phyloP scores from a whole-genome alignment of 495 filamentous ascomycete species.

The Trichoderma virens region DNA sequence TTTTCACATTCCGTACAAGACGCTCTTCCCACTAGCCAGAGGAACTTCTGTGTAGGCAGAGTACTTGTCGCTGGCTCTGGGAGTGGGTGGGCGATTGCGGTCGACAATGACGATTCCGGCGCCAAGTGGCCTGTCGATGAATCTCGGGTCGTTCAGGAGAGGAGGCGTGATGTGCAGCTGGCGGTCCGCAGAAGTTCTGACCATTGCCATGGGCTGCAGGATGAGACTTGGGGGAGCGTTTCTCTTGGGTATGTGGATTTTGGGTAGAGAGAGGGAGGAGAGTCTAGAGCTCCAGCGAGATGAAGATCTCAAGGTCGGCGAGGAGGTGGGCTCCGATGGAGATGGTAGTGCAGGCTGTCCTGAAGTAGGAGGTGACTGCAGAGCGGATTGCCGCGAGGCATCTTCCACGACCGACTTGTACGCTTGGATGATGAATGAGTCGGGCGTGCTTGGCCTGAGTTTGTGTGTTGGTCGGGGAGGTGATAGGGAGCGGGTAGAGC shows the following conservation, averaged over 20 bases:
- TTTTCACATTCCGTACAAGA: constrained; percentile 10
- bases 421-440: background rate
- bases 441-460: background rate
- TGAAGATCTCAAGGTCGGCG: background rate
- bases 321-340: background rate
- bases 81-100: background rate
- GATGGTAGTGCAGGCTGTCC: background rate
- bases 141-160: constrained; percentile 12
- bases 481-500: background rate
- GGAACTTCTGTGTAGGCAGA: constrained; percentile 8
- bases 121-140: constrained; percentile 13
- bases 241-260: background rate
- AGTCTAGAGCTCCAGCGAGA: background rate
- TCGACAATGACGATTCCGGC: background rate
- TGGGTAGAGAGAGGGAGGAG: background rate
- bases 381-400: background rate
- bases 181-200: background rate
- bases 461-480: background rate
- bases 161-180: constrained; percentile 12
- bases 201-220: constrained; percentile 16
- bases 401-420: background rate
- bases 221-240: constrained; percentile 20
- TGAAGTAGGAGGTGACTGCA: background rate
- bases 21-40: constrained; percentile 11
- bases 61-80: background rate